Conservation (phyloP, 2,329 filamentous ascomycete species). For the Botrytis fabae region DNA sequence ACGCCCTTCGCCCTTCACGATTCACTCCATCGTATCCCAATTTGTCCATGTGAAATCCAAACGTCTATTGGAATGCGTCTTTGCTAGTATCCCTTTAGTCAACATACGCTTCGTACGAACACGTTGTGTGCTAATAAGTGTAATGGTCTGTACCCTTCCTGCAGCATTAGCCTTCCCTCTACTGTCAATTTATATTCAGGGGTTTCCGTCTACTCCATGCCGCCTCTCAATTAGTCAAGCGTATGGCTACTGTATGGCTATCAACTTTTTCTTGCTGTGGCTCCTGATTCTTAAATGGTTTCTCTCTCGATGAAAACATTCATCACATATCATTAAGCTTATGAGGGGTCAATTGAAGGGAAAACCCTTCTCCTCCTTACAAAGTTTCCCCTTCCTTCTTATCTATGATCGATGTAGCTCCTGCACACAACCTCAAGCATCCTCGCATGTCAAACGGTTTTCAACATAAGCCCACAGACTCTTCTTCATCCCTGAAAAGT, state of each 20-base stretch:
- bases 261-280: neutral
- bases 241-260: neutral
- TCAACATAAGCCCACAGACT: neutral
- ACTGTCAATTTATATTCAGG: neutral
- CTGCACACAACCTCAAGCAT: constrained; percentile 15
- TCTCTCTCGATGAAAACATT: neutral
- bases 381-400: neutral
- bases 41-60: neutral
- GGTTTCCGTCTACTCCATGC: neutral
- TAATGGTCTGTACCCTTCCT: neutral
- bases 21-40: constrained; percentile 6
- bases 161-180: neutral
- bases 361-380: neutral
- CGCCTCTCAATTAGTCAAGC: neutral
- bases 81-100: neutral
- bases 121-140: neutral
- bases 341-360: neutral
- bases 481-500: neutral
- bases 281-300: neutral
- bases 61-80: neutral
- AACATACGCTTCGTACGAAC: neutral
- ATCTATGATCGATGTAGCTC: neutral
- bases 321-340: neutral
- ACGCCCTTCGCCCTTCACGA: neutral
- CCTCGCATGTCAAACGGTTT: constrained; percentile 8